phyloP scores from a whole-genome alignment of 768 basidiomycete genomes.

The Boletellus ananas region DNA sequence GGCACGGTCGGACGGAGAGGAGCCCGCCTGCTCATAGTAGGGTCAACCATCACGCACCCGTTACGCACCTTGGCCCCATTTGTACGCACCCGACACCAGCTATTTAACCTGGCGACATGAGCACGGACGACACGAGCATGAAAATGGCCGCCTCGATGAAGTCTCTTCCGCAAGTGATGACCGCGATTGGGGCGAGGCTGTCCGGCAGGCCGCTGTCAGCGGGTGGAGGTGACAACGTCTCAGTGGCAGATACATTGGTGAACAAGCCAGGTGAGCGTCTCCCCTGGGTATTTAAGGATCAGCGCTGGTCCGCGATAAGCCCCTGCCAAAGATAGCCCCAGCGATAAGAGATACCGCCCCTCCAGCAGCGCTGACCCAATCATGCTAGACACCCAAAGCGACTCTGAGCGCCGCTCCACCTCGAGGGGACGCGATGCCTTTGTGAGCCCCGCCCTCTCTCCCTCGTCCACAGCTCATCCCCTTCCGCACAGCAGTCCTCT shows the following conservation, averaged over 20 bases:
- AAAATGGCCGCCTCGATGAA: not conserved
- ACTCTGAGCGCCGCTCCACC: slow-evolving; percentile 40
- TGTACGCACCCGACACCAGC: not conserved
- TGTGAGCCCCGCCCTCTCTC: slow-evolving; percentile 35
- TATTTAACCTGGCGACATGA: slow-evolving; percentile 13
- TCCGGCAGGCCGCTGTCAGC: slow-evolving; percentile 10
- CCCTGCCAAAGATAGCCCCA: slow-evolving; percentile 14
- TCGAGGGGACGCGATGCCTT: slow-evolving; percentile 60
- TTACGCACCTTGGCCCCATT: slow-evolving; percentile 16
- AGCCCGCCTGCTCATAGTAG: too few relatives aligned
- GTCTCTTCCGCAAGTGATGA: slow-evolving; percentile 16
- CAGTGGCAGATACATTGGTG: slow-evolving; percentile 11
- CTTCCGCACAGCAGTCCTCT: slow-evolving; percentile 42
- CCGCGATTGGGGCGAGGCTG: slow-evolving; percentile 18
- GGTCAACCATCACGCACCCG: not conserved
- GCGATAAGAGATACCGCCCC: slow-evolving; percentile 18
- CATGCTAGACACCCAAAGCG: slow-evolving; percentile 25
- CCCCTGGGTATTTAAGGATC: slow-evolving; percentile 2
- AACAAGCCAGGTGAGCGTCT: slow-evolving; percentile 13
- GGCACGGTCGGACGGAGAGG: not conserved
- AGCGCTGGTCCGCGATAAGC: slow-evolving; percentile 12
- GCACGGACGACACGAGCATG: not conserved
- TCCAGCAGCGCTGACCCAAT: slow-evolving; percentile 2
- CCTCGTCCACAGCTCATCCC: not conserved
- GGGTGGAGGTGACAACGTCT: slow-evolving; percentile 2